phyloP scores from a whole-genome alignment of 345 rosid genomes.

The Linum usitatissimum region DNA sequence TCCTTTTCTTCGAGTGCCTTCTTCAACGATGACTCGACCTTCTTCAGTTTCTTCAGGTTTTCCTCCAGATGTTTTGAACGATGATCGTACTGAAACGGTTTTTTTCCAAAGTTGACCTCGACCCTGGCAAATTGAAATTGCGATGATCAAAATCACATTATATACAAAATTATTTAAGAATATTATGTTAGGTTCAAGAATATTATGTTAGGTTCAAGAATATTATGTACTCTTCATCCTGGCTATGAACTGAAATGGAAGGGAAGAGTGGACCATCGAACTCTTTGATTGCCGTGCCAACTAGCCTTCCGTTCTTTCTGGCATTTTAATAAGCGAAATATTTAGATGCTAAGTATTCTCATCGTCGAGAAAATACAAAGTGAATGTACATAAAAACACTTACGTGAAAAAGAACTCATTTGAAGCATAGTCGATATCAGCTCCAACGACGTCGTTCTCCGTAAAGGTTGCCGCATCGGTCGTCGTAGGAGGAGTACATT shows the following conservation, averaged over 20 bases:
- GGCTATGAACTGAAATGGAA: slow-evolving; percentile 88
- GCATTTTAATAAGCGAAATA: too few relatives aligned
- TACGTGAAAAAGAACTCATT: slow-evolving; percentile 95
- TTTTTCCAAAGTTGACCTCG: slow-evolving; percentile 81
- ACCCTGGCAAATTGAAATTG: slow-evolving; percentile 72
- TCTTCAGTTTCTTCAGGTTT: too few relatives aligned
- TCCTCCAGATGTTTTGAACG: too few relatives aligned
- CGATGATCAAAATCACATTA: slow-evolving; percentile 16
- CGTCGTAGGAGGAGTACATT: too few relatives aligned
- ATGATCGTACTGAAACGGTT: slow-evolving; percentile 64
- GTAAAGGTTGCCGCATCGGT: too few relatives aligned
- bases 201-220: not conserved
- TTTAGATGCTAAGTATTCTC: too few relatives aligned
- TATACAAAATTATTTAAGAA: too few relatives aligned
- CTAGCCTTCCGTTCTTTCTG: slow-evolving; percentile 72
- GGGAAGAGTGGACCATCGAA: slow-evolving; percentile 70
- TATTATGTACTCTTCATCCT: slow-evolving; percentile 90
- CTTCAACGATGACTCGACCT: too few relatives aligned
- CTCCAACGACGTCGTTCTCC: slow-evolving; percentile 68
- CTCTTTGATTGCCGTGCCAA: slow-evolving; percentile 55
- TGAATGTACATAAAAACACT: too few relatives aligned
- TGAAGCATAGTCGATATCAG: slow-evolving; percentile 77
- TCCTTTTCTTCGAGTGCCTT: too few relatives aligned
- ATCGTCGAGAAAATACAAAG: too few relatives aligned
- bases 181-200: too few relatives aligned